These are phyloP conservation scores for Pezicula neosporulosa DNA, from an alignment of 2,329 filamentous ascomycete genomes.

Conservation along the genomic window DNA sequence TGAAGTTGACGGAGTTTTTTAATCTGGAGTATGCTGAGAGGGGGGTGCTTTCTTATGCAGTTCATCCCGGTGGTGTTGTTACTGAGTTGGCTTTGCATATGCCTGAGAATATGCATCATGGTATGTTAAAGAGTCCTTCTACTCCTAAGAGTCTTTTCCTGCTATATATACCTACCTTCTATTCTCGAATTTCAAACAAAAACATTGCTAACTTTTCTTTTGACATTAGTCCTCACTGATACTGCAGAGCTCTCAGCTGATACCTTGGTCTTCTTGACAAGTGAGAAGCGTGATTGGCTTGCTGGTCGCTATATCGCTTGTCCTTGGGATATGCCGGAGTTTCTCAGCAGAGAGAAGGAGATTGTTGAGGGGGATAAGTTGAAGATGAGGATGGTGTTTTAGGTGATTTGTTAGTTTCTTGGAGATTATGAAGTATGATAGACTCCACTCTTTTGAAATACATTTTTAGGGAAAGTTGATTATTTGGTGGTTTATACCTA, in stretches of 20 bases:
- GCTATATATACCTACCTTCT: too few species aligned
- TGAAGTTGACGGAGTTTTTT: constrained; percentile 45
- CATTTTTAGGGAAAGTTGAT: too few species aligned
- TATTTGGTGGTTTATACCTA: too few species aligned
- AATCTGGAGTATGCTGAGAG: constrained; percentile 39
- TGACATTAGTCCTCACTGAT: constrained; percentile 32
- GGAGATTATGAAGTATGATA: too few species aligned
- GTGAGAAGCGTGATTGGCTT: constrained; percentile 40
- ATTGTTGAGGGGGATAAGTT: constrained; percentile 33
- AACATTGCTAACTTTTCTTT: too few species aligned
- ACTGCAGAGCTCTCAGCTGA: constrained; percentile 35
- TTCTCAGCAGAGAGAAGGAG: constrained; percentile 36
- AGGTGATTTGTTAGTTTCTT: background rate
- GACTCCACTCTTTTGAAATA: too few species aligned
- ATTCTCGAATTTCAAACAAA: too few species aligned
- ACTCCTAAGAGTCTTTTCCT: too few species aligned
- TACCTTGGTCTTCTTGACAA: constrained; percentile 39
- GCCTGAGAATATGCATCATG: background rate
- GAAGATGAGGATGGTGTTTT: constrained; percentile 27
- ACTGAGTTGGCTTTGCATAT: constrained; percentile 16
- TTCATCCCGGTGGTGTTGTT: constrained; percentile 33
- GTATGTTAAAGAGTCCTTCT: too few species aligned
- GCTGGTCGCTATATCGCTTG: constrained; percentile 38
- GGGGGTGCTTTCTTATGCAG: constrained; percentile 34
- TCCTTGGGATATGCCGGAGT: constrained; percentile 46